Conservation (phyloP, 805 yeast species). For the Yueomyces sp. region DNA sequence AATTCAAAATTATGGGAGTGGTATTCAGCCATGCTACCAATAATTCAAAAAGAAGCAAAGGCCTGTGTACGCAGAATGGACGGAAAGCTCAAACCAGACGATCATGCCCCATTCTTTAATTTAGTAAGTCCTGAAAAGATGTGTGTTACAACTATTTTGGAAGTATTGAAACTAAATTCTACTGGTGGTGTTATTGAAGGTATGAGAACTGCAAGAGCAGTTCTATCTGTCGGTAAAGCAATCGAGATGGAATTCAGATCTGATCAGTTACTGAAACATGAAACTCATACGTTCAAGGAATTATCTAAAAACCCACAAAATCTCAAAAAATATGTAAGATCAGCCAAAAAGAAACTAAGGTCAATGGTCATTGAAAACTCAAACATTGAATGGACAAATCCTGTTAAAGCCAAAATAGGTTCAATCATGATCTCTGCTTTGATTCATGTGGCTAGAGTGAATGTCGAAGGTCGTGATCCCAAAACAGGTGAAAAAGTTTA, state of each 20-base stretch:
- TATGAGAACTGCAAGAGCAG: conserved; percentile 72
- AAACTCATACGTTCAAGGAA: conserved; percentile 41
- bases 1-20: conserved; percentile 74
- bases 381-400: conserved; percentile 40
- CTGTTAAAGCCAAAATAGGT: conserved; percentile 60
- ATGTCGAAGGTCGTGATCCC: conserved; percentile 73
- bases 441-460: conserved; percentile 70
- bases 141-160: conserved; percentile 75
- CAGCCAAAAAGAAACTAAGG: conserved; percentile 26
- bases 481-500: conserved; percentile 49
- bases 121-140: conserved; percentile 68
- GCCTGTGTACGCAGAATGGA: conserved; percentile 25
- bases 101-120: conserved; percentile 65
- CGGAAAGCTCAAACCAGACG: conserved; percentile 23
- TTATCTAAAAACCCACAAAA: conserved; percentile 34
- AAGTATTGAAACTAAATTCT: conserved; percentile 58
- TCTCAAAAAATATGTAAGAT: conserved; percentile 28
- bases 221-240: conserved; percentile 68
- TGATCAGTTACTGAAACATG: conserved; percentile 46
- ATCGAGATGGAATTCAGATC: conserved; percentile 75
- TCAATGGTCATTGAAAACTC: conserved; percentile 25
- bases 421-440: conserved; percentile 63
- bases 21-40: conserved; percentile 63
- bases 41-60: conserved; percentile 51
- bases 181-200: conserved; percentile 71